phyloP scores from a whole-genome alignment of 2,329 filamentous ascomycete genomes.

The Scedosporium apiospermum region DNA sequence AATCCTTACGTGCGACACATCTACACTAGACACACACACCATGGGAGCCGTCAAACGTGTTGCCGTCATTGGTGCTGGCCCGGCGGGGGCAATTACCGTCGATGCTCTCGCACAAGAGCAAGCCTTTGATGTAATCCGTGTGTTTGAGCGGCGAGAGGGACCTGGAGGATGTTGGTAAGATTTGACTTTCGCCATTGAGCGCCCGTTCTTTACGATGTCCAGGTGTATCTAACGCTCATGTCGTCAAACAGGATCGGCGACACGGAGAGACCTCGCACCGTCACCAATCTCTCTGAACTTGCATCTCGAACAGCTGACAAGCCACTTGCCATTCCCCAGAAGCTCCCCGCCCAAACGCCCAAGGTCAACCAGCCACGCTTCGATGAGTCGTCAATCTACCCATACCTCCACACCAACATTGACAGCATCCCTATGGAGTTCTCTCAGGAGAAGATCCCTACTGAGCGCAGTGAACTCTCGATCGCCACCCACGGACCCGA shows the following conservation, averaged over 20 bases:
- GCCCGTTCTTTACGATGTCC: neutral
- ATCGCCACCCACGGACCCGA: slow-evolving; percentile 35
- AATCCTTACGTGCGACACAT: too few relatives aligned
- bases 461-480: slow-evolving; percentile 18
- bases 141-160: slow-evolving; percentile 51
- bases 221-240: neutral
- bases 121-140: slow-evolving; percentile 46
- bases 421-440: slow-evolving; percentile 50
- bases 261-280: slow-evolving; percentile 23
- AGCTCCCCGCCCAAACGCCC: slow-evolving; percentile 35
- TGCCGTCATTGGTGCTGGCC: slow-evolving; percentile 65
- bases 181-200: slow-evolving; percentile 7
- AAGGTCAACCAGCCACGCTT: slow-evolving; percentile 36
- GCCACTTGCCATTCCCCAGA: slow-evolving; percentile 33
- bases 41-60: slow-evolving; percentile 32
- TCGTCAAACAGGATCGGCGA: slow-evolving; percentile 29
- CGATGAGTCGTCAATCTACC: slow-evolving; percentile 50
- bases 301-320: slow-evolving; percentile 39
- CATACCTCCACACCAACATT: slow-evolving; percentile 57
- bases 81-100: slow-evolving; percentile 53
- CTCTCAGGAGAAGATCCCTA: slow-evolving; percentile 44
- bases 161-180: slow-evolving; percentile 53
- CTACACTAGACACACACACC: too few relatives aligned
- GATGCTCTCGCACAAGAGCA: slow-evolving; percentile 52
- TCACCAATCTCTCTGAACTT: slow-evolving; percentile 35